Evolutionary conservation across 345 rosid genomes (phyloP).

Genomic region (Moricandia arvensis): DNA sequence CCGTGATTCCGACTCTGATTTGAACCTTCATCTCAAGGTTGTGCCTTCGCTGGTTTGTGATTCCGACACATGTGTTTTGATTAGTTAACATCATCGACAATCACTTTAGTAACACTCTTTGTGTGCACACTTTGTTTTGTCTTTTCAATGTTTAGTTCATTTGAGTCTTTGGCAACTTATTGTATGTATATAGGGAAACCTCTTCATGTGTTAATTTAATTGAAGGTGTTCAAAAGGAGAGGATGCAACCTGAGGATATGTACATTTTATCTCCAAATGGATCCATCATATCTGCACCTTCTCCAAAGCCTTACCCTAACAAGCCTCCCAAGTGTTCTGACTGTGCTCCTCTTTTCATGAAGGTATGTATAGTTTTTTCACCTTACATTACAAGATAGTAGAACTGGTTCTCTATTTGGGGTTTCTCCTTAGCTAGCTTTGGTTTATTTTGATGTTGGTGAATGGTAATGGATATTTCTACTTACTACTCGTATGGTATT

Average conservation of each 20-base stretch:
- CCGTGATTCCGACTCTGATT: neutral
- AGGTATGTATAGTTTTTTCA: conserved; percentile 44
- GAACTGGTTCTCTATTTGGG: neutral
- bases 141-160: no score
- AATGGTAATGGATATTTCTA: conserved; percentile 1
- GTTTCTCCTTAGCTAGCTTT: neutral
- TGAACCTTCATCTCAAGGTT: neutral
- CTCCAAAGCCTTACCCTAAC: conserved; percentile 78
- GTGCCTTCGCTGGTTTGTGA: no score
- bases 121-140: no score
- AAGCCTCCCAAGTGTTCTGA: conserved; percentile 92
- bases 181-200: no score
- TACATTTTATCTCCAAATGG: conserved; percentile 78
- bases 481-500: neutral
- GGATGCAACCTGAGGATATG: conserved; percentile 94
- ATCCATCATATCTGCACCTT: conserved; percentile 58
- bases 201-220: no score
- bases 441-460: neutral
- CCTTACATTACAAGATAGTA: neutral
- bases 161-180: no score
- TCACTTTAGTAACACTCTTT: no score
- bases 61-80: no score
- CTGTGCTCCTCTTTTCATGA: conserved; percentile 85
- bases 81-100: no score
- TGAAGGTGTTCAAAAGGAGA: conserved; percentile 97